Percentiles rank a stretch among this genome's conserved stretches.
These are phyloP conservation scores for Desmodesmus armatus DNA, from an alignment of 139 green algal species.

Conservation along the genomic window DNA sequence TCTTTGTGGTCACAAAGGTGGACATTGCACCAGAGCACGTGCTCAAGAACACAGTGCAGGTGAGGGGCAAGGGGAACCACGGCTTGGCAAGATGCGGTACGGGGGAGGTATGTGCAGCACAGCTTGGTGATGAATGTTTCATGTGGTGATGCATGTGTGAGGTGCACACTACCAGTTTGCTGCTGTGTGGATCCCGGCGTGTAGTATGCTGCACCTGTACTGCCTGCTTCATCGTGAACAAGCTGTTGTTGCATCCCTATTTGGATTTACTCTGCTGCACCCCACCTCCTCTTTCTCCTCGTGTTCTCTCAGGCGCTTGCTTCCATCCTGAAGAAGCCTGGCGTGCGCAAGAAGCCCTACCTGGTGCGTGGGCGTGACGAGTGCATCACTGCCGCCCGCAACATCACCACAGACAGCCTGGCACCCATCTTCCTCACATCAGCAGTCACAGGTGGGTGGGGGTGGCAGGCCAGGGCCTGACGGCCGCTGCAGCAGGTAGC, in stretches of 20 bases:
- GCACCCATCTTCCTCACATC: constrained; percentile 95
- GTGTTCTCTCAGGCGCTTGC: constrained; percentile 64
- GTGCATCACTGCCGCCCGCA: constrained; percentile 85
- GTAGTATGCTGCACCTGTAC: neutral
- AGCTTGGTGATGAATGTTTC: neutral
- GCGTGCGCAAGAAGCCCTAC: constrained; percentile 90
- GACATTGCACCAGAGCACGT: constrained; percentile 93
- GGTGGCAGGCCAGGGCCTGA: neutral
- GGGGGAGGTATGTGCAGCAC: neutral
- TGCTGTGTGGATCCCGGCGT: neutral
- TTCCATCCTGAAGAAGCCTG: constrained; percentile 89
- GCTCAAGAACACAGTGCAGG: constrained; percentile 85
- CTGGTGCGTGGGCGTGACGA: constrained; percentile 82
- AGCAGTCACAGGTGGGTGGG: constrained; percentile 75
- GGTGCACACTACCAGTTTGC: neutral
- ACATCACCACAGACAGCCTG: constrained; percentile 86
- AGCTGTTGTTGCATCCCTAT: neutral
- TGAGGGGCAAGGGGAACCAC: neutral
- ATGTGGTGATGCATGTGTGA: neutral
- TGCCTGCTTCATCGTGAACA: neutral
- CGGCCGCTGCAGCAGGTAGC: neutral
- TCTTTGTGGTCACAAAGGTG: constrained; percentile 93
- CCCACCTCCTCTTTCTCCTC: too few relatives aligned
- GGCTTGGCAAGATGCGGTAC: neutral
- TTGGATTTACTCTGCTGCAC: too few relatives aligned